Percentiles rank a stretch among this genome's conserved stretches.
phyloP scores from a whole-genome alignment of 306 rosid species.

The Pyrus betulifolia region DNA sequence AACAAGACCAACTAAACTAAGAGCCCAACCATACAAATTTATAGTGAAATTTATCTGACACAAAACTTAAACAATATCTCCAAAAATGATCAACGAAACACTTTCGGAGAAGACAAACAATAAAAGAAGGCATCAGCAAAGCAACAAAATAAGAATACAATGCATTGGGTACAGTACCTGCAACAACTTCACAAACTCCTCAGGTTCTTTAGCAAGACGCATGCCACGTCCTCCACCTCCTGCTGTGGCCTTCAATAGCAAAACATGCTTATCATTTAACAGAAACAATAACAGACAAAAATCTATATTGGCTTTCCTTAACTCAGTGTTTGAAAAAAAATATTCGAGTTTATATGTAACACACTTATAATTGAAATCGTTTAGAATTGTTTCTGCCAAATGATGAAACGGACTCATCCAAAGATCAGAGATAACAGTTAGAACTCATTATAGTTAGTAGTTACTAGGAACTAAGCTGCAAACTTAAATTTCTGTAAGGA shows the following conservation, averaged over 20 bases:
- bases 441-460: not conserved
- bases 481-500: not conserved
- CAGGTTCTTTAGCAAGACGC: constrained; percentile 98
- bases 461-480: not conserved
- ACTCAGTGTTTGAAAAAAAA: not conserved
- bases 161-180: constrained; percentile 44
- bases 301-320: not conserved
- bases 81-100: not conserved
- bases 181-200: constrained; percentile 90
- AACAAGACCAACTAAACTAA: not conserved
- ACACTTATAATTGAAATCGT: not conserved
- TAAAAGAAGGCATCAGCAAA: not conserved
- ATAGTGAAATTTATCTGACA: not conserved
- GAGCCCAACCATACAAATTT: not conserved
- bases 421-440: not conserved
- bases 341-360: not conserved
- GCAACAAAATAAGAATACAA: not conserved
- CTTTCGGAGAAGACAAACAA: not conserved
- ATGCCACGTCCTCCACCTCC: constrained; percentile 99
- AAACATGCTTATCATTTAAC: constrained; percentile 29
- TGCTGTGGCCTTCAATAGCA: constrained; percentile 77
- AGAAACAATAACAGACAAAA: constrained; percentile 1
- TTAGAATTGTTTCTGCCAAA: not conserved
- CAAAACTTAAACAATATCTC: not conserved
- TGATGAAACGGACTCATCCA: not conserved